A percentile compares a stretch with the other conserved stretches of the same genome.
Conservation (phyloP, 129 eudicot genomes). For the Lactuca saligna region DNA sequence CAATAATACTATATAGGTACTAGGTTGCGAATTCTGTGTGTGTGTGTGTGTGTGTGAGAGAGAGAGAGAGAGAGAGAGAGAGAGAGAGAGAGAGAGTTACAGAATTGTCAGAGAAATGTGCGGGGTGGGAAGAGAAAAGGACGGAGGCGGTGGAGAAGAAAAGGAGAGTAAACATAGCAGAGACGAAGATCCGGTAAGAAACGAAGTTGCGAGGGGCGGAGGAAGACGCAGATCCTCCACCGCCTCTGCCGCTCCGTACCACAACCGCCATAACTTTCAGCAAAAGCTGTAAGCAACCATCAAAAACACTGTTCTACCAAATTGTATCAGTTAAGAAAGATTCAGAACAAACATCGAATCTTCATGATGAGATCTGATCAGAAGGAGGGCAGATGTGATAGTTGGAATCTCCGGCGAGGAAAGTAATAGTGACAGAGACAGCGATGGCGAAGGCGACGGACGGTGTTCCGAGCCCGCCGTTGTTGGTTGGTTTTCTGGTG, state of each 20-base stretch:
- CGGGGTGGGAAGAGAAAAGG: constrained; percentile 58
- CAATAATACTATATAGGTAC: not conserved
- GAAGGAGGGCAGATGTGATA: not conserved
- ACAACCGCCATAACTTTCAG: constrained; percentile 54
- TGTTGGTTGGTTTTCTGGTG: constrained; percentile 26
- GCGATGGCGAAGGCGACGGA: constrained; percentile 14
- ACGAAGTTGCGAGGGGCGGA: constrained; percentile 48
- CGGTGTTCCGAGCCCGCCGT: constrained; percentile 15
- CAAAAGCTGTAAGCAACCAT: constrained; percentile 2
- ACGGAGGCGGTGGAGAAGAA: constrained; percentile 77
- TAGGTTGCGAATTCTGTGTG: not conserved
- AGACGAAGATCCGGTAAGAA: constrained; percentile 79
- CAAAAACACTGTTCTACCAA: constrained; percentile 1
- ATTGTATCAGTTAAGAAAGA: constrained; percentile 1
- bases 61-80: not conserved
- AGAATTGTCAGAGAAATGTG: constrained; percentile 35
- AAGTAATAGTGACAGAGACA: not conserved
- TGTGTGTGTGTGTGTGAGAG: too few relatives aligned
- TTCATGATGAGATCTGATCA: constrained; percentile 12
- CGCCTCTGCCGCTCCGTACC: constrained; percentile 57
- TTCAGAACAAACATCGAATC: not conserved
- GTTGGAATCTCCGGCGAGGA: constrained; percentile 12
- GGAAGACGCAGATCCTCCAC: constrained; percentile 53
- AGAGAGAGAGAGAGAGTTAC: constrained; percentile 37
- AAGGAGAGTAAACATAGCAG: constrained; percentile 75